Percentiles rank a stretch among this genome's conserved stretches.
These are phyloP conservation scores for Psilocybe sp. DNA, from an alignment of 768 basidiomycete species.

Conservation along the genomic window DNA sequence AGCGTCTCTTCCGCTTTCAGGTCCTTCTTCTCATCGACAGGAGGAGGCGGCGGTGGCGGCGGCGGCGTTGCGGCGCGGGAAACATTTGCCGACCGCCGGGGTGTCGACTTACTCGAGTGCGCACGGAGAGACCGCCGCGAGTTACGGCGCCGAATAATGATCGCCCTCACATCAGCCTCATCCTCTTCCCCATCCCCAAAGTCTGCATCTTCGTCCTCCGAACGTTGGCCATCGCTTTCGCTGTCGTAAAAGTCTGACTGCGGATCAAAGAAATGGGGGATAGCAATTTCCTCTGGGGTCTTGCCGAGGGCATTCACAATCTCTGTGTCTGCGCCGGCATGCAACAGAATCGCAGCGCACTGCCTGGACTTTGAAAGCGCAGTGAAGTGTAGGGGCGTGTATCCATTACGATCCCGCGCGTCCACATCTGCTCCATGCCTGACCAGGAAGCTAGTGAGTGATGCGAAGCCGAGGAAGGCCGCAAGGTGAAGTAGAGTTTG, in stretches of 20 bases:
- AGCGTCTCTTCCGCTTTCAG: slow-evolving; percentile 10
- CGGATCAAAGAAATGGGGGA: slow-evolving; percentile 43
- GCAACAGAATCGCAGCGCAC: slow-evolving; percentile 67
- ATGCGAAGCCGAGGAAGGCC: slow-evolving; percentile 70
- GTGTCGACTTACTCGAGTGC: slow-evolving; percentile 26
- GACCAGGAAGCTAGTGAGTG: slow-evolving; percentile 71
- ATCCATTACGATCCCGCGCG: slow-evolving; percentile 84
- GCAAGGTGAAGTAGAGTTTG: slow-evolving; percentile 92
- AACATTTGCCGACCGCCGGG: slow-evolving; percentile 26
- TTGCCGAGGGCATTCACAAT: slow-evolving; percentile 72
- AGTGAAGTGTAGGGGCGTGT: slow-evolving; percentile 87
- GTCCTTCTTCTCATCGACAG: slow-evolving; percentile 21
- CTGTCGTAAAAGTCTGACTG: slow-evolving; percentile 21
- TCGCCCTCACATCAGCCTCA: slow-evolving; percentile 39
- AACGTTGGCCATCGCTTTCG: slow-evolving; percentile 23
- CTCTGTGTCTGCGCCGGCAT: slow-evolving; percentile 77
- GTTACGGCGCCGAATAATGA: slow-evolving; percentile 28
- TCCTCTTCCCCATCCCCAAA: slow-evolving; percentile 74
- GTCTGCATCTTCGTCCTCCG: slow-evolving; percentile 51
- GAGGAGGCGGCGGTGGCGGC: slow-evolving; percentile 13
- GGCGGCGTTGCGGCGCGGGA: slow-evolving; percentile 32
- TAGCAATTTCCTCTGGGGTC: slow-evolving; percentile 60
- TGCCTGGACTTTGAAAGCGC: slow-evolving; percentile 59
- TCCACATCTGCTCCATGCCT: slow-evolving; percentile 75
- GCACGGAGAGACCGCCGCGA: slow-evolving; percentile 30